These are phyloP conservation scores for Thalassiosira pacifica DNA, from an alignment of 352 stramenopile species.

Conservation along the genomic window DNA sequence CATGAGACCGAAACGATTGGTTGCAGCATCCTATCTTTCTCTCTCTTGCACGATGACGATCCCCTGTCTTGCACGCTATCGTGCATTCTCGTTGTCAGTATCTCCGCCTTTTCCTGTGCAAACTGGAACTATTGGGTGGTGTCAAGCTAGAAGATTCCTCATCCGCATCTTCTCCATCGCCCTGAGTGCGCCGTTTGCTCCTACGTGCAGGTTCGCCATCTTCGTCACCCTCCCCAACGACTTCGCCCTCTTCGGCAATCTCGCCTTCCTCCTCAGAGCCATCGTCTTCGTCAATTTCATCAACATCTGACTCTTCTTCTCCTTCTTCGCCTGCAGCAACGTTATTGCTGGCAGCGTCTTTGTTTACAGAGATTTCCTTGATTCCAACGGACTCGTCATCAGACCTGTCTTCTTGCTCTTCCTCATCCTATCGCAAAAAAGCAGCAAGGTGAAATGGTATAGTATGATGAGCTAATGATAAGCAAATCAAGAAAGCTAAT, in stretches of 20 bases:
- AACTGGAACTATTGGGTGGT: slow-evolving; percentile 35
- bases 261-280: slow-evolving; percentile 46
- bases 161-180: slow-evolving; percentile 38
- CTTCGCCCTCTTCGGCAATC: slow-evolving; percentile 49
- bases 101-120: slow-evolving; percentile 43
- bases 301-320: slow-evolving; percentile 53
- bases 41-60: too few relatives aligned
- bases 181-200: slow-evolving; percentile 1
- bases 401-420: slow-evolving; percentile 46
- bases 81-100: too few relatives aligned
- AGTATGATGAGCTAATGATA: not conserved
- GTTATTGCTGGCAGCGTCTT: slow-evolving; percentile 43
- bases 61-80: too few relatives aligned
- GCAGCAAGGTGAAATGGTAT: not conserved
- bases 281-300: slow-evolving; percentile 61
- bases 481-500: too few relatives aligned
- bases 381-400: slow-evolving; percentile 57
- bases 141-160: slow-evolving; percentile 39
- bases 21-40: slow-evolving; percentile 18
- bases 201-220: slow-evolving; percentile 24
- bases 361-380: slow-evolving; percentile 60
- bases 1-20: not conserved
- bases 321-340: too few relatives aligned
- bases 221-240: slow-evolving; percentile 48
- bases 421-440: slow-evolving; percentile 15